Evolutionary conservation across 139 green algal species (phyloP).

Genomic region (Closterium sp.): DNA sequence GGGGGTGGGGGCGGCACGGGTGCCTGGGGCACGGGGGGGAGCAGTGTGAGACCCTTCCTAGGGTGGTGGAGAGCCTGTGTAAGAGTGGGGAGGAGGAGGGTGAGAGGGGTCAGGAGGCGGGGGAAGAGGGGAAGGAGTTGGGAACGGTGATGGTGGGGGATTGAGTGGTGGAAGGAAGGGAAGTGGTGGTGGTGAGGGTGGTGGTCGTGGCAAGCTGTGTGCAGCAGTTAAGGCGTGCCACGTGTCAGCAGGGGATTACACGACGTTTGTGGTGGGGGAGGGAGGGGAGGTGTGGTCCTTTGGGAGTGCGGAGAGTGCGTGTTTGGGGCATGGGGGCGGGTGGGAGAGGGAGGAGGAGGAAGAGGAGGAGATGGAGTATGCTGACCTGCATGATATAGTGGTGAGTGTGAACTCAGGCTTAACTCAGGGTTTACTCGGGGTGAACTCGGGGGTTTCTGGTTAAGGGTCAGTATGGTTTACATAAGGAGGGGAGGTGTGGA

Average conservation of each 20-base stretch:
- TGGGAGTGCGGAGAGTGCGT: conserved; percentile 20
- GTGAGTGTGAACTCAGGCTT: background rate
- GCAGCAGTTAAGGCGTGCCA: conserved; percentile 8
- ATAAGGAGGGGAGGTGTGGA: too few species aligned
- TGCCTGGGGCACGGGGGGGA: conserved; percentile 29
- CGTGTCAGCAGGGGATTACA: conserved; percentile 40
- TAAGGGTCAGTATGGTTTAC: too few species aligned
- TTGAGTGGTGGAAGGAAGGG: conserved; percentile 3
- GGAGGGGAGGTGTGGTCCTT: conserved; percentile 40
- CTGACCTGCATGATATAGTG: background rate
- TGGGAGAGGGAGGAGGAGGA: conserved; percentile 4
- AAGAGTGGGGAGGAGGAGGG: too few species aligned
- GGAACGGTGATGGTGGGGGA: background rate
- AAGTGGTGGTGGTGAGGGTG: background rate
- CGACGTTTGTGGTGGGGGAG: conserved; percentile 33
- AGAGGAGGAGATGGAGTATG: background rate
- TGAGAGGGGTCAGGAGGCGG: too few species aligned
- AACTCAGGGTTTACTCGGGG: background rate
- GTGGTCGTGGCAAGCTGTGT: background rate
- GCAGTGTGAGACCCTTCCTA: conserved; percentile 8
- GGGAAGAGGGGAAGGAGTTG: background rate
- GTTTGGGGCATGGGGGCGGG: conserved; percentile 11
- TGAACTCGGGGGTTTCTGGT: background rate
- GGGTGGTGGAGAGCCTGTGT: conserved; percentile 15
- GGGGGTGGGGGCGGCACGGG: conserved; percentile 35